Evolutionary conservation across 2,329 filamentous ascomycete species (phyloP).

Genomic region (Penicillium sp.): DNA sequence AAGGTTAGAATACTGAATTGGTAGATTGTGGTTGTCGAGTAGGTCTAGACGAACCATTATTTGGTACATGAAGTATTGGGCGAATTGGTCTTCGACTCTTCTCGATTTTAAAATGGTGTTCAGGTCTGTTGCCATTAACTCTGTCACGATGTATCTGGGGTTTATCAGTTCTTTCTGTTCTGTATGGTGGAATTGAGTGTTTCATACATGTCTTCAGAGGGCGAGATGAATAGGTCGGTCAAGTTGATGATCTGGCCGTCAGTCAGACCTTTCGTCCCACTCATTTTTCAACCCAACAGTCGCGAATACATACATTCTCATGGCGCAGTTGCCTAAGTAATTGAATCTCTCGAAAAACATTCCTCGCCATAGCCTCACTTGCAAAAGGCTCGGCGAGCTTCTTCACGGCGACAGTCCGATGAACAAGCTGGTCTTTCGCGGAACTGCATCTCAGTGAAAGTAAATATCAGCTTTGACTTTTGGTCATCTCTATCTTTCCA

Average conservation of each 20-base stretch:
- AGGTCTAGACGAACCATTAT: constrained; percentile 64
- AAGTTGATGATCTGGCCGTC: constrained; percentile 77
- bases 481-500: not conserved
- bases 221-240: constrained; percentile 99
- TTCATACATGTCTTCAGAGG: constrained; percentile 91
- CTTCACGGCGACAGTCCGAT: constrained; percentile 94
- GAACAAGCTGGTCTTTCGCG: constrained; percentile 92
- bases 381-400: constrained; percentile 99
- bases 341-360: constrained; percentile 95
- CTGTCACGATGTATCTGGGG: constrained; percentile 89
- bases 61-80: constrained; percentile 99
- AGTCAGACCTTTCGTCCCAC: constrained; percentile 15
- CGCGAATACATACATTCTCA: constrained; percentile 69
- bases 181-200: not conserved
- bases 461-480: not conserved
- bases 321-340: constrained; percentile 92
- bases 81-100: constrained; percentile 97
- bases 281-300: no score
- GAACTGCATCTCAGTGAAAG: constrained; percentile 57
- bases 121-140: constrained; percentile 91
- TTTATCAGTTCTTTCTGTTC: constrained; percentile 1
- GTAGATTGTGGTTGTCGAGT: not conserved
- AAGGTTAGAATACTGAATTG: not conserved
- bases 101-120: constrained; percentile 90
- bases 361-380: constrained; percentile 94